Conservation (phyloP, 495 filamentous ascomycete species). For the Aspergillus sparsus region DNA sequence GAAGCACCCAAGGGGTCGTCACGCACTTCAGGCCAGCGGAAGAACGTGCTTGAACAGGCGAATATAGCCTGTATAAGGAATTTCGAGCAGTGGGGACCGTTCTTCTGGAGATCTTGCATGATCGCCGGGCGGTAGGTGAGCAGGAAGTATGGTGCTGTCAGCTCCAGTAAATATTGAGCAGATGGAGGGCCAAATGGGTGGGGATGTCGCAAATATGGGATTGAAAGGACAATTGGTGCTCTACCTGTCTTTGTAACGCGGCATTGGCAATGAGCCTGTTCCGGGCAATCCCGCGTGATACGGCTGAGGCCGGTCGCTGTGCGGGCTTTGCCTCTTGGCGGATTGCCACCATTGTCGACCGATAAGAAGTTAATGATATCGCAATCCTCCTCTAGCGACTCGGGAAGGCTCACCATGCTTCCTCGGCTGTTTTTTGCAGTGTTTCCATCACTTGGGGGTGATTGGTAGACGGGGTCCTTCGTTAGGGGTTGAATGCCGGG, state of each 20-base stretch:
- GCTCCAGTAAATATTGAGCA: conserved; percentile 35
- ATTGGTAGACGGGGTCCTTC: too few species aligned
- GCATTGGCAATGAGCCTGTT: conserved; percentile 21
- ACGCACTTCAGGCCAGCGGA: conserved; percentile 31
- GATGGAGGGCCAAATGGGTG: conserved; percentile 31
- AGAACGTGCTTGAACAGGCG: conserved; percentile 35
- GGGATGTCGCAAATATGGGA: conserved; percentile 14
- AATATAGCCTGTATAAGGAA: conserved; percentile 44
- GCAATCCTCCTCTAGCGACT: too few species aligned
- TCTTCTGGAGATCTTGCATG: conserved; percentile 37
- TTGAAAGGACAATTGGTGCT: conserved; percentile 11
- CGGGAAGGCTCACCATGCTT: too few species aligned
- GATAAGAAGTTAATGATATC: too few species aligned
- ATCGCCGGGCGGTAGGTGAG: conserved; percentile 42
- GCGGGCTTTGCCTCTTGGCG: too few species aligned
- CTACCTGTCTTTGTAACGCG: conserved; percentile 16
- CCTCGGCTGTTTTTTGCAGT: too few species aligned
- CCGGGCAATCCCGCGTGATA: too few species aligned
- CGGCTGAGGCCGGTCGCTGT: too few species aligned
- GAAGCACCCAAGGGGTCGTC: conserved; percentile 28
- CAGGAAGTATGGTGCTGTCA: conserved; percentile 37
- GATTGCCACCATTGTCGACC: too few species aligned
- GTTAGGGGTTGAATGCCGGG: too few species aligned
- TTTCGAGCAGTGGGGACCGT: conserved; percentile 38
- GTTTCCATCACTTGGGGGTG: too few species aligned